These are phyloP conservation scores for Aurantiochytrium sp. DNA, from an alignment of 108 stramenopile species.

Conservation along the genomic window DNA sequence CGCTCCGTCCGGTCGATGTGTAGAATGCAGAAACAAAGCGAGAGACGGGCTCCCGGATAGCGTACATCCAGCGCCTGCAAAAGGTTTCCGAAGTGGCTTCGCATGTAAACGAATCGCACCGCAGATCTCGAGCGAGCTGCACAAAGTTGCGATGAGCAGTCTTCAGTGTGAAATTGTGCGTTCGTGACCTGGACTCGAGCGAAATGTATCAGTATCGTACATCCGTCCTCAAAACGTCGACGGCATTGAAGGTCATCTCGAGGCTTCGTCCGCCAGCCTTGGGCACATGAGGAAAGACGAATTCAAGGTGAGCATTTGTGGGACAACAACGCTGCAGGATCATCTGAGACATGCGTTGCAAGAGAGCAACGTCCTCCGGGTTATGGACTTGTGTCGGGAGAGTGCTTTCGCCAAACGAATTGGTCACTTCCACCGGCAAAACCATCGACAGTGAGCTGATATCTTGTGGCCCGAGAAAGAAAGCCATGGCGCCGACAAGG, in stretches of 20 bases:
- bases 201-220: neutral
- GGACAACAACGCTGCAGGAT: neutral
- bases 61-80: neutral
- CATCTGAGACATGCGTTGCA: too few species aligned
- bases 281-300: neutral
- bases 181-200: neutral
- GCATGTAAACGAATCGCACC: neutral
- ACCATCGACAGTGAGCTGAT: too few species aligned
- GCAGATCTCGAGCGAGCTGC: neutral
- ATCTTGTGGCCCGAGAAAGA: too few species aligned
- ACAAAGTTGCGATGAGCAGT: neutral
- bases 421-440: too few species aligned
- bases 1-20: neutral
- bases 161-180: neutral
- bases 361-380: too few species aligned
- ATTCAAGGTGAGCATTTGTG: neutral
- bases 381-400: too few species aligned
- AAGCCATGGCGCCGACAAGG: too few species aligned
- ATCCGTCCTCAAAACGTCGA: neutral
- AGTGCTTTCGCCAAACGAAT: too few species aligned
- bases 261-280: neutral
- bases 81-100: neutral
- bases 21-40: neutral
- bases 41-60: neutral
- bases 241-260: neutral